Conservation (phyloP, 2,329 filamentous ascomycete species). For the Talaromyces islandicus region DNA sequence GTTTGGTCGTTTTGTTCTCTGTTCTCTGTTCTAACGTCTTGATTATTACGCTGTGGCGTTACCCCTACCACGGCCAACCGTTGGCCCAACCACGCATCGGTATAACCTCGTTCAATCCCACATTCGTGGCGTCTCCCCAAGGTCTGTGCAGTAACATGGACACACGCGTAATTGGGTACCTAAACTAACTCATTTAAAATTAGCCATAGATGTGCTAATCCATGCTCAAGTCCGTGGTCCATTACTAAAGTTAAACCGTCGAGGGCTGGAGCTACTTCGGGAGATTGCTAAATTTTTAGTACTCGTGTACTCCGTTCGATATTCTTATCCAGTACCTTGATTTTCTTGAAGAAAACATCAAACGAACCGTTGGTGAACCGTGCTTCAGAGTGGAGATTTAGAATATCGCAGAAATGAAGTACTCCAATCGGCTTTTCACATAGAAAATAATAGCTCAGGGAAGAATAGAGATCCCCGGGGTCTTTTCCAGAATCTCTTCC, state of each 20-base stretch:
- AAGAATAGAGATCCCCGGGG: neutral
- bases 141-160: neutral
- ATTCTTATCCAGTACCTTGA: neutral
- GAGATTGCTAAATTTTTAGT: neutral
- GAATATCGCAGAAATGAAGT: neutral
- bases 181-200: neutral
- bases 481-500: neutral
- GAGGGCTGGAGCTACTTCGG: neutral
- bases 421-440: neutral
- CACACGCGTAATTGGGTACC: neutral
- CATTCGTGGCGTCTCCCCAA: neutral
- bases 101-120: neutral
- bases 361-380: neutral
- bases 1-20: neutral
- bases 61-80: neutral
- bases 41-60: neutral
- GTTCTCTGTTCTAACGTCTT: neutral
- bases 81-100: neutral
- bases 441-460: neutral
- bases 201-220: neutral
- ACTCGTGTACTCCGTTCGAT: neutral
- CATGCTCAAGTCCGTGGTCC: neutral
- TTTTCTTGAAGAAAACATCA: neutral
- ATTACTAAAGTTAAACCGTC: neutral
- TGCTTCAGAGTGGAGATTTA: neutral